Percentiles rank a stretch among this genome's conserved stretches.
These are phyloP conservation scores for Neopestalotiopsis rosae DNA, from an alignment of 2,329 filamentous ascomycete genomes.

Conservation along the genomic window DNA sequence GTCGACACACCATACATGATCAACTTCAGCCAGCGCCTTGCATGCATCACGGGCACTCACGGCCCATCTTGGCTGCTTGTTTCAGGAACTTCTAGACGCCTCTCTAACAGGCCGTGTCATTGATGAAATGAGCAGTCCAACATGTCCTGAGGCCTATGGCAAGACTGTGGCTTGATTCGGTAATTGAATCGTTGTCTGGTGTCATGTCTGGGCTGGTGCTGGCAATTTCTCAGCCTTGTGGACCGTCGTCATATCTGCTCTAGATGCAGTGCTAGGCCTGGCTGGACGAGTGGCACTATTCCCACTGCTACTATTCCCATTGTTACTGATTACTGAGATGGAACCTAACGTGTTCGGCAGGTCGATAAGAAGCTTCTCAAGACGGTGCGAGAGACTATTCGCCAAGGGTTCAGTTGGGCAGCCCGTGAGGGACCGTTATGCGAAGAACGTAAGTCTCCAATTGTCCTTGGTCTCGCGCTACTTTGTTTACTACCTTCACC, in stretches of 20 bases:
- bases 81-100: slow-evolving; percentile 14
- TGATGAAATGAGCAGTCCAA: not conserved
- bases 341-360: slow-evolving; percentile 43
- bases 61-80: slow-evolving; percentile 1
- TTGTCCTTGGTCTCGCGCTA: slow-evolving; percentile 6
- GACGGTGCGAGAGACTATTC: slow-evolving; percentile 88
- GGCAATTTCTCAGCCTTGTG: slow-evolving; percentile 14
- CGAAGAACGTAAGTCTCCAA: slow-evolving; percentile 81
- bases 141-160: slow-evolving; percentile 6
- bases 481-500: not conserved
- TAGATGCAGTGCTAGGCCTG: not conserved
- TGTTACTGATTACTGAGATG: not conserved
- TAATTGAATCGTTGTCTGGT: slow-evolving; percentile 16
- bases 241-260: not conserved
- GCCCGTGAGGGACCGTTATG: slow-evolving; percentile 93
- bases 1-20: not conserved
- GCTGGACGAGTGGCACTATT: not conserved
- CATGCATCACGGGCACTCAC: not conserved
- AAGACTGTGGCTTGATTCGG: slow-evolving; percentile 18
- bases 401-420: slow-evolving; percentile 97
- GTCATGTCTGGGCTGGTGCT: not conserved
- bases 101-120: not conserved
- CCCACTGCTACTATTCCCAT: too few species aligned
- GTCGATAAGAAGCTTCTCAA: slow-evolving; percentile 91
- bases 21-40: slow-evolving; percentile 2